phyloP scores from a whole-genome alignment of 345 rosid species.

The Brassica juncea region DNA sequence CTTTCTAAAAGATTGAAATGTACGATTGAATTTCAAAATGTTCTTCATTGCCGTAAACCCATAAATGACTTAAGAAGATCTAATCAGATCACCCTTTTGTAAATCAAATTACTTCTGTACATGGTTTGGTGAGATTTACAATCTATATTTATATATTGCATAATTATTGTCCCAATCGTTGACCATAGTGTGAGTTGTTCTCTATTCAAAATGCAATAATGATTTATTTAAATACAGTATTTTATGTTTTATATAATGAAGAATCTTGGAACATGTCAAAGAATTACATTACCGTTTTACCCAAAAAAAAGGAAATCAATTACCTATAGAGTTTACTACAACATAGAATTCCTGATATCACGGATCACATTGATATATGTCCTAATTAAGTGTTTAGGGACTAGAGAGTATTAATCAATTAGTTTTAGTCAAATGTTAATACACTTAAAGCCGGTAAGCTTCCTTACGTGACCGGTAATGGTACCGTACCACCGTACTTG shows the following conservation, averaged over 20 bases:
- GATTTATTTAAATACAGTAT: not conserved
- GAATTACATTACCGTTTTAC: not conserved
- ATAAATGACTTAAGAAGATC: not conserved
- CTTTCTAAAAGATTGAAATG: not conserved
- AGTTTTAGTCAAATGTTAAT: no score
- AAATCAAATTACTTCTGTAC: not conserved
- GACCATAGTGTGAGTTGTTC: slow-evolving; percentile 10
- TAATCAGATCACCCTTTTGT: not conserved
- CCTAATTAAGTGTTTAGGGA: no score
- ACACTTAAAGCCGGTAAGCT: no score
- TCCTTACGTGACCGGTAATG: no score
- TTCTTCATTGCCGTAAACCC: not conserved
- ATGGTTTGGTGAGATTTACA: not conserved
- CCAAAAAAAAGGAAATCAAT: not conserved
- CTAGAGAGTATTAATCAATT: no score
- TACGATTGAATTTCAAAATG: not conserved
- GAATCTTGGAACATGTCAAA: slow-evolving; percentile 34
- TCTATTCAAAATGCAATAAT: not conserved
- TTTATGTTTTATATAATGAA: not conserved
- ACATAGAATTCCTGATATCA: slow-evolving; percentile 15
- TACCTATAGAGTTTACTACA: slow-evolving; percentile 4
- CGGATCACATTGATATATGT: no score
- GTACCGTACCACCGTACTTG: no score
- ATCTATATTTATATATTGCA: not conserved
- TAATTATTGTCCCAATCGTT: not conserved